Conservation (phyloP, 2,329 filamentous ascomycete species). For the Gremmenia infestans region DNA sequence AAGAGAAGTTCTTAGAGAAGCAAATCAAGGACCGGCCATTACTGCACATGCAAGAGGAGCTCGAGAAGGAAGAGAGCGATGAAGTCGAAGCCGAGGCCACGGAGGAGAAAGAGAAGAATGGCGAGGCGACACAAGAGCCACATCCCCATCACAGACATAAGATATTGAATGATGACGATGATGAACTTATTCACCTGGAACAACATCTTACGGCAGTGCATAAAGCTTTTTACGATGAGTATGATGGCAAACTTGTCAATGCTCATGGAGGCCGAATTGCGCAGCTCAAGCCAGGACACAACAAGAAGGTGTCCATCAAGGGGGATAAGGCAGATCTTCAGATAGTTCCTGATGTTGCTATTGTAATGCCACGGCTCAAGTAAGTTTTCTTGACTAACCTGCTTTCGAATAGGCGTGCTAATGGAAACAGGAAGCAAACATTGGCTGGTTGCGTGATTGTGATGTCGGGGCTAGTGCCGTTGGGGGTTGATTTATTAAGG, state of each 20-base stretch:
- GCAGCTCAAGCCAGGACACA: conserved; percentile 32
- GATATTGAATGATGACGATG: conserved; percentile 81
- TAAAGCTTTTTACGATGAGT: conserved; percentile 74
- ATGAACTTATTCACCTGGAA: conserved; percentile 73
- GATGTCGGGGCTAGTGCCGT: conserved; percentile 83
- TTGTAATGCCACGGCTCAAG: conserved; percentile 81
- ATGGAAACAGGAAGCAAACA: conserved; percentile 46
- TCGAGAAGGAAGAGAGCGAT: conserved; percentile 64
- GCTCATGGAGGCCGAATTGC: conserved; percentile 37
- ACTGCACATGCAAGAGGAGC: conserved; percentile 83
- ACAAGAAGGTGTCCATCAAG: conserved; percentile 41
- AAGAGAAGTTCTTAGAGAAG: conserved; percentile 81
- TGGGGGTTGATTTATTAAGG: conserved; percentile 69
- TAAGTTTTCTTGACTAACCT: conserved; percentile 14
- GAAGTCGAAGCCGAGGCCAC: conserved; percentile 30
- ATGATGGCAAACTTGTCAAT: conserved; percentile 50
- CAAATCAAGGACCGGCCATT: conserved; percentile 86
- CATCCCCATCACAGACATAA: conserved; percentile 55
- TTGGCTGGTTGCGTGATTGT: conserved; percentile 74
- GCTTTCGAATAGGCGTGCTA: conserved; percentile 11
- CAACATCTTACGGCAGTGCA: conserved; percentile 73
- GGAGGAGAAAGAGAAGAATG: conserved; percentile 32
- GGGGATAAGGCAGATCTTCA: conserved; percentile 42
- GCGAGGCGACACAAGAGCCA: conserved; percentile 29
- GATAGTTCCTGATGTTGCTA: conserved; percentile 77